Conservation (phyloP, 495 filamentous ascomycete genomes). For the Patellaria atrata region DNA sequence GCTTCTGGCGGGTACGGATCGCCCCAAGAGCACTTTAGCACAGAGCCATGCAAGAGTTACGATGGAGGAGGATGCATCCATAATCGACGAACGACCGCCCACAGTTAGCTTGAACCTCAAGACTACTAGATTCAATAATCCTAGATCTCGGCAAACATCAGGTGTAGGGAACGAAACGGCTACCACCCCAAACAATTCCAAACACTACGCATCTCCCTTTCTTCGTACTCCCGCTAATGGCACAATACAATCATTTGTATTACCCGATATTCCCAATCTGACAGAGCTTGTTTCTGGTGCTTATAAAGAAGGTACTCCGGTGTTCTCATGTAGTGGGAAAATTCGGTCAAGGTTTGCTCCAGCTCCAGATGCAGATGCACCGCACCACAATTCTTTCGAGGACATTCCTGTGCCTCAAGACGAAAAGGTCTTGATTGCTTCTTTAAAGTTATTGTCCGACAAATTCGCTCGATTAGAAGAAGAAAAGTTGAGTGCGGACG, state of each 20-base stretch:
- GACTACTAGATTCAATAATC: constrained; percentile 41
- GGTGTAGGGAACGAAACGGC: constrained; percentile 15
- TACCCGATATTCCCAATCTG: constrained; percentile 55
- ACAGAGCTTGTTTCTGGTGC: constrained; percentile 58
- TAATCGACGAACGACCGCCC: constrained; percentile 38
- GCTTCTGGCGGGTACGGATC: constrained; percentile 3
- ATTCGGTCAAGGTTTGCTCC: constrained; percentile 45
- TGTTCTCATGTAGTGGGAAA: constrained; percentile 39
- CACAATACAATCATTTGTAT: constrained; percentile 45
- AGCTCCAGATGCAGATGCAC: constrained; percentile 4
- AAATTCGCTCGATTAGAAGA: constrained; percentile 48
- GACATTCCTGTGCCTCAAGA: constrained; percentile 53
- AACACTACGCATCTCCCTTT: constrained; percentile 1
- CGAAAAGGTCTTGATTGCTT: constrained; percentile 54
- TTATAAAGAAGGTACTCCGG: constrained; percentile 50
- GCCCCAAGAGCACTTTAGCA: constrained; percentile 29
- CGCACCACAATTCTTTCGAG: constrained; percentile 35
- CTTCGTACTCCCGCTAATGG: constrained; percentile 12
- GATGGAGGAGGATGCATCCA: constrained; percentile 41
- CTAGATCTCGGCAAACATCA: constrained; percentile 33
- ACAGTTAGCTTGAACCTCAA: constrained; percentile 33
- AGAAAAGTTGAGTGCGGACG: constrained; percentile 43
- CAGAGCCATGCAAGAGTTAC: constrained; percentile 42
- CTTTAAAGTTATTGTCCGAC: constrained; percentile 50
- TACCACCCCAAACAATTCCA: constrained; percentile 12